A percentile compares a stretch with the other conserved stretches of the same genome.
phyloP scores from a whole-genome alignment of 306 rosid genomes.

The Calophaca sinica region DNA sequence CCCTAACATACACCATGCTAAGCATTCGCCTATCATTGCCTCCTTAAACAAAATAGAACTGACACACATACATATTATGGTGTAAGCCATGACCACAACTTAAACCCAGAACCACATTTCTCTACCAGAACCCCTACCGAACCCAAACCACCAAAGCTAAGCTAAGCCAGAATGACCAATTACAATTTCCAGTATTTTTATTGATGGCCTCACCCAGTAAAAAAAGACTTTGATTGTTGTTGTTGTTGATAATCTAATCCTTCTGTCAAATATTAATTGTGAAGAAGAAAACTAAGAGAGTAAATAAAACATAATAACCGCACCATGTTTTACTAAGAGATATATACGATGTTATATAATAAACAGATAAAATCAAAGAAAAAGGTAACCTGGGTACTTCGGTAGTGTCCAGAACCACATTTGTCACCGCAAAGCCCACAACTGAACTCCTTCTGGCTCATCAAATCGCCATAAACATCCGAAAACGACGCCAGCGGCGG shows the following conservation, averaged over 20 bases:
- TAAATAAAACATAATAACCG: no score
- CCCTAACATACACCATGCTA: neutral
- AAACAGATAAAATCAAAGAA: neutral
- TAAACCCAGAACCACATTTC: neutral
- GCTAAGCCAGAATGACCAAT: neutral
- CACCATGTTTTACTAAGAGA: neutral
- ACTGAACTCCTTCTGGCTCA: constrained; percentile 52
- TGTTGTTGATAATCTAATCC: neutral
- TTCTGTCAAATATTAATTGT: neutral
- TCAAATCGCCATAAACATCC: constrained; percentile 65
- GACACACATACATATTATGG: neutral
- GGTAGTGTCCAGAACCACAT: constrained; percentile 69
- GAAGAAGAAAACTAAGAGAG: neutral
- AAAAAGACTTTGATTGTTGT: neutral
- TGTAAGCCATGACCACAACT: neutral
- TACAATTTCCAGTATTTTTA: neutral
- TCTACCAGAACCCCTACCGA: neutral
- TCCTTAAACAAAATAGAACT: neutral
- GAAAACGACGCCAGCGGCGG: constrained; percentile 76
- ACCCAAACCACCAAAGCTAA: neutral
- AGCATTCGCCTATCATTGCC: neutral
- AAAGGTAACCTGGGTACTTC: constrained; percentile 60
- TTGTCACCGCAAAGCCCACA: constrained; percentile 71
- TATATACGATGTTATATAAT: no score
- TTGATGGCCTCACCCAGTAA: neutral